phyloP scores from a whole-genome alignment of 1,139 yeast genomes.

The Kluyveromyces sp. region DNA sequence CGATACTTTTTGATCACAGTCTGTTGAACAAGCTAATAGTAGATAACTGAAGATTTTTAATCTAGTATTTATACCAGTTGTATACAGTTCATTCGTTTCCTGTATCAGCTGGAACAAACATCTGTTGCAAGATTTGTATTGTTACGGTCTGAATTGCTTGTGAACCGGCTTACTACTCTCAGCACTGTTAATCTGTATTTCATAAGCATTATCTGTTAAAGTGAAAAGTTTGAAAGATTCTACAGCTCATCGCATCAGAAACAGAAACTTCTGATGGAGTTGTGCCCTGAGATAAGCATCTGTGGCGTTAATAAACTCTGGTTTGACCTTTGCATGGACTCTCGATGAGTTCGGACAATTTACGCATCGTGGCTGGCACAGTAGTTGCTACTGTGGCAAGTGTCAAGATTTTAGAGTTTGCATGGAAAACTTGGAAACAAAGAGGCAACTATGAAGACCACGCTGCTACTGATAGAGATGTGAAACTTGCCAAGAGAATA shows the following conservation, averaged over 20 bases:
- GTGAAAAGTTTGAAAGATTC: slow-evolving; percentile 1
- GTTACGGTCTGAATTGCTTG: too few species aligned
- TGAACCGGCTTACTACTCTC: too few species aligned
- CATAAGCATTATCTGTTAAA: too few species aligned
- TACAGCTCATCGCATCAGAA: slow-evolving; percentile 6
- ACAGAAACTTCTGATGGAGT: neutral
- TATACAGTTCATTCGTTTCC: too few species aligned
- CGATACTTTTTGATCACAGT: neutral
- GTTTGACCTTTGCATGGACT: neutral
- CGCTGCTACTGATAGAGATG: slow-evolving; percentile 2
- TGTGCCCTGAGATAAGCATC: too few species aligned
- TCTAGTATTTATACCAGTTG: too few species aligned
- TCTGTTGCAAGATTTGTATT: too few species aligned
- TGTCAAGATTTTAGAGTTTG: slow-evolving; percentile 23
- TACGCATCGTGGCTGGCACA: slow-evolving; percentile 27
- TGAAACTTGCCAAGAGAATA: slow-evolving; percentile 10
- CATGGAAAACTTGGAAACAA: slow-evolving; percentile 7
- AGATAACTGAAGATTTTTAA: too few species aligned
- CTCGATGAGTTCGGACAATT: slow-evolving; percentile 10
- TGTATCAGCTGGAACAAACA: too few species aligned
- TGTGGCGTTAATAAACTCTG: too few species aligned
- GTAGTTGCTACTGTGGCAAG: slow-evolving; percentile 25
- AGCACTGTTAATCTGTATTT: too few species aligned
- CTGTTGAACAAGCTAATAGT: too few species aligned
- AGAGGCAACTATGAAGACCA: neutral